These are phyloP conservation scores for Pseudocercospora macadamiae DNA, from an alignment of 2,329 filamentous ascomycete genomes.

Conservation along the genomic window DNA sequence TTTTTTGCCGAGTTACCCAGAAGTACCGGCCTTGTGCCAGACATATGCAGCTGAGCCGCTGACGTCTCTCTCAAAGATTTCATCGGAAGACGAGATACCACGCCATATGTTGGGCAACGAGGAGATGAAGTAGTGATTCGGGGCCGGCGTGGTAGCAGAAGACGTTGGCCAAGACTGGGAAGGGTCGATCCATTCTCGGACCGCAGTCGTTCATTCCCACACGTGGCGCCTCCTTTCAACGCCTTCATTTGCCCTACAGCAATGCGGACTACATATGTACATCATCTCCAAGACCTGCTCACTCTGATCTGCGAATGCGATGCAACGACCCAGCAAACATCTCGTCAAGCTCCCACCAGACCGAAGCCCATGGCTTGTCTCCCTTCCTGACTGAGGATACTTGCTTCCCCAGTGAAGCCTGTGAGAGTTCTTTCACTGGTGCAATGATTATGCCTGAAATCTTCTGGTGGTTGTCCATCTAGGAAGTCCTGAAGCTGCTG, in stretches of 20 bases:
- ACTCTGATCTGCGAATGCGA: too few species aligned
- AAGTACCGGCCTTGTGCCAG: not conserved
- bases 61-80: not conserved
- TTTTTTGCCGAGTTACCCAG: not conserved
- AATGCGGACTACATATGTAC: too few species aligned
- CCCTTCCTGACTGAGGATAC: constrained; percentile 10
- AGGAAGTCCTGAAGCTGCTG: constrained; percentile 13
- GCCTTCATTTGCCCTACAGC: too few species aligned
- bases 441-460: constrained; percentile 4
- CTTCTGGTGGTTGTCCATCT: constrained; percentile 3
- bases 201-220: not conserved
- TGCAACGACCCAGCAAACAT: too few species aligned
- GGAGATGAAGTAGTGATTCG: not conserved
- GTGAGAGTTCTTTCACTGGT: constrained; percentile 7
- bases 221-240: too few species aligned
- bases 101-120: too few species aligned
- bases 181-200: too few species aligned
- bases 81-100: too few species aligned
- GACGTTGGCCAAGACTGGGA: too few species aligned
- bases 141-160: not conserved
- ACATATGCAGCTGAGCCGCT: not conserved
- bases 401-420: constrained; percentile 12
- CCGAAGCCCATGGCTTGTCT: constrained; percentile 13
- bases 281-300: too few species aligned
- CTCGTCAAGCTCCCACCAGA: not conserved